Percentiles rank a stretch among this genome's conserved stretches.
These are phyloP conservation scores for Argentina anserina DNA, from an alignment of 306 rosid species.

Conservation along the genomic window DNA sequence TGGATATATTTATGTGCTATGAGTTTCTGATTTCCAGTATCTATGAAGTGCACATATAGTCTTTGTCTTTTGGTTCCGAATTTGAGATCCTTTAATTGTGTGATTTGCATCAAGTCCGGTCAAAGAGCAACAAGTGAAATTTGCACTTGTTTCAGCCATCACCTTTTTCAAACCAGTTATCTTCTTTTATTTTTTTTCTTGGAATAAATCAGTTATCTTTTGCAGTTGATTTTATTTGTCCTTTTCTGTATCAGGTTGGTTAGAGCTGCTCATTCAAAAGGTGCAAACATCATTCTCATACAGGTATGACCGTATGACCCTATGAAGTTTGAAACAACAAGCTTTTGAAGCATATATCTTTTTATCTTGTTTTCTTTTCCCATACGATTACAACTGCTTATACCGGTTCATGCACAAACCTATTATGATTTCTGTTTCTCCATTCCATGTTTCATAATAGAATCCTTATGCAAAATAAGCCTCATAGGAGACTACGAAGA, in stretches of 20 bases:
- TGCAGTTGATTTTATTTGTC: neutral
- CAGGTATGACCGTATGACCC: constrained; percentile 68
- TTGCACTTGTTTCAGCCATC: neutral
- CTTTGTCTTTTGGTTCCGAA: neutral
- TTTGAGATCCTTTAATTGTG: neutral
- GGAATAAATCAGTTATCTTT: neutral
- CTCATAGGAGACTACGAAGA: neutral
- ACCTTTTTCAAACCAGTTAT: neutral
- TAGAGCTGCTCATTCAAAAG: constrained; percentile 77
- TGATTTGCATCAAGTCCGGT: neutral
- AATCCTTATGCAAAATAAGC: neutral
- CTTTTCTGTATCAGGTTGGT: constrained; percentile 48
- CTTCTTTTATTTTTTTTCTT: neutral
- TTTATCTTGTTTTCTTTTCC: neutral
- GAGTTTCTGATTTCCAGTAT: neutral
- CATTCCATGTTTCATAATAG: neutral
- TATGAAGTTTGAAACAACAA: neutral
- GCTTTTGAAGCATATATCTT: no score
- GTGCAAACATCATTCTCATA: constrained; percentile 82
- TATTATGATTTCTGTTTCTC: neutral
- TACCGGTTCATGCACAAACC: neutral
- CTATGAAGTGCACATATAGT: neutral
- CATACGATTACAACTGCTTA: neutral
- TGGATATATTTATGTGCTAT: neutral
- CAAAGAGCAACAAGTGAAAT: neutral